Percentiles rank a stretch among this genome's conserved stretches.
Evolutionary conservation across 441 rosid species (phyloP).

Genomic region (Raphanus hybrid): DNA sequence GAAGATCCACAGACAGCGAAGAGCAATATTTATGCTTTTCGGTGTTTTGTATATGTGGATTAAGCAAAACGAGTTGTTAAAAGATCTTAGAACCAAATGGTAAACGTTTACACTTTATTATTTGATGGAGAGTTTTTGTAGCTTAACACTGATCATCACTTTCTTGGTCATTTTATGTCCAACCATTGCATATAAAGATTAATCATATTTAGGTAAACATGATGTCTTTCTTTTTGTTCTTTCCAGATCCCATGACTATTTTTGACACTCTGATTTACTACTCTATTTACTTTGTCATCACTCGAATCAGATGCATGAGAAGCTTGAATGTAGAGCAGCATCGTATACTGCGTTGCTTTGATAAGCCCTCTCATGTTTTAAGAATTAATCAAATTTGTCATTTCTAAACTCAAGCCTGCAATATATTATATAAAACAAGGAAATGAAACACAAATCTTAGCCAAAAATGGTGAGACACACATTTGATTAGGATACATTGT

Average conservation of each 20-base stretch:
- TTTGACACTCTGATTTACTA: no score
- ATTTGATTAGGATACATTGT: no score
- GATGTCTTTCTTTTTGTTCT: background rate
- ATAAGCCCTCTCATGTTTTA: background rate
- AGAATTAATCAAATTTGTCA: background rate
- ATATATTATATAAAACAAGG: no score
- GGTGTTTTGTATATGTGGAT: conserved; percentile 85
- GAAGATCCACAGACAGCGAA: conserved; percentile 92
- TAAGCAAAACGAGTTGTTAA: conserved; percentile 86
- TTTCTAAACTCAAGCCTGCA: background rate
- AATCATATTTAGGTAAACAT: background rate
- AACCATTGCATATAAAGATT: background rate
- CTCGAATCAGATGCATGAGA: no score
- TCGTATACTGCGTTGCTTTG: no score
- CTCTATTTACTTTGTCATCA: no score
- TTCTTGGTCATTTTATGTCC: conserved; percentile 35
- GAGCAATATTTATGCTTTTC: conserved; percentile 93
- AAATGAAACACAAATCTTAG: background rate
- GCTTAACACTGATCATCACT: conserved; percentile 42
- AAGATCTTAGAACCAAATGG: conserved; percentile 86
- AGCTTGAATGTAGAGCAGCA: no score
- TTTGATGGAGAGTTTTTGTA: conserved; percentile 42
- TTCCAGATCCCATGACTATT: background rate
- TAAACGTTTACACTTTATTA: conserved; percentile 50
- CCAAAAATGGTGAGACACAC: background rate